Conservation (phyloP, 352 stramenopile species). For the Phytophthora pini region DNA sequence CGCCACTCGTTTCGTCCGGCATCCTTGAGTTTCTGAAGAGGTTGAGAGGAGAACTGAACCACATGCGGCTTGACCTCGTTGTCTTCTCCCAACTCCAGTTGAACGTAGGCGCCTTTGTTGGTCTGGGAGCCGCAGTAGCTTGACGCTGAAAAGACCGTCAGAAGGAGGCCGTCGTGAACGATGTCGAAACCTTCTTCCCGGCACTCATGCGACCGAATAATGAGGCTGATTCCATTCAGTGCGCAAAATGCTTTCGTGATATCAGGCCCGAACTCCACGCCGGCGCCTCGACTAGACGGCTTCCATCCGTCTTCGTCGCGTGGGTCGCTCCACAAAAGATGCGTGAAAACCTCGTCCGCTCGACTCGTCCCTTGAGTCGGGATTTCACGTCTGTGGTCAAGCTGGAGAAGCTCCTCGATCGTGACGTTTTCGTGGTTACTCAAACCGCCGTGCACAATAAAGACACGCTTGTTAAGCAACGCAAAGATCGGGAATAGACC, state of each 20-base stretch:
- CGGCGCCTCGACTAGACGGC: conserved; percentile 82
- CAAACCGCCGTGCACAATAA: conserved; percentile 94
- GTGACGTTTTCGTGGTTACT: conserved; percentile 89
- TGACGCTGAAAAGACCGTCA: conserved; percentile 94
- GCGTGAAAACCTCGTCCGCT: conserved; percentile 90
- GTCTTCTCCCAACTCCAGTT: conserved; percentile 68
- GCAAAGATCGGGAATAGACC: conserved; percentile 89
- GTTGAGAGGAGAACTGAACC: conserved; percentile 92
- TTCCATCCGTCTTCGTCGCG: conserved; percentile 67
- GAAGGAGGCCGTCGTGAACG: conserved; percentile 80
- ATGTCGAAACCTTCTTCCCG: conserved; percentile 92
- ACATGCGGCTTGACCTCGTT: conserved; percentile 90
- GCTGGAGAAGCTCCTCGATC: conserved; percentile 83
- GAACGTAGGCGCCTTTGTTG: conserved; percentile 88
- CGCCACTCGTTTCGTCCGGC: conserved; percentile 80
- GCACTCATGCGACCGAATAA: conserved; percentile 95
- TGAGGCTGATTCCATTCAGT: conserved; percentile 85
- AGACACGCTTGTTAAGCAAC: conserved; percentile 91
- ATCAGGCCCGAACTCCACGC: conserved; percentile 93
- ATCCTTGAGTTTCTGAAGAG: conserved; percentile 74
- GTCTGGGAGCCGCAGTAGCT: conserved; percentile 93
- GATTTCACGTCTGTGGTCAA: conserved; percentile 89
- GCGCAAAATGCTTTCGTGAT: conserved; percentile 92
- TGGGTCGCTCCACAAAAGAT: conserved; percentile 93
- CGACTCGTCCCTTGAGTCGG: conserved; percentile 82